Conservation (phyloP, 1,284 basidiomycete genomes). For the Rhodotorula sp. region DNA sequence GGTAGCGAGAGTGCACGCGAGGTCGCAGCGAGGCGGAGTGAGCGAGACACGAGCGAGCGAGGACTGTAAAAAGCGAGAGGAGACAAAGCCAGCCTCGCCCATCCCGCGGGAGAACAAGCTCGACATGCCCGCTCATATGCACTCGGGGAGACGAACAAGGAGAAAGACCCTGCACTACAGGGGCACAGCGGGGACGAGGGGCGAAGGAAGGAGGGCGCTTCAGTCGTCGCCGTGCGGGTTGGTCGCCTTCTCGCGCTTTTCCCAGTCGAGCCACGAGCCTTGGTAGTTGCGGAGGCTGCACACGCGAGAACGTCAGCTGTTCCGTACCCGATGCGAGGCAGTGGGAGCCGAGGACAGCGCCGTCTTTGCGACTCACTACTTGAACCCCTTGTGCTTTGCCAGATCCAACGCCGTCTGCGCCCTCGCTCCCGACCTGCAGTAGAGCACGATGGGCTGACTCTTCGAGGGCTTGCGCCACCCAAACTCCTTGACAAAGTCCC, state of each 20-base stretch:
- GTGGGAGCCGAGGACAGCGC: not conserved
- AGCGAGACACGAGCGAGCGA: not conserved
- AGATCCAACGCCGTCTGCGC: conserved; percentile 79
- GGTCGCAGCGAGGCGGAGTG: not conserved
- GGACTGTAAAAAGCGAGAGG: not conserved
- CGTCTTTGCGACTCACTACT: conserved; percentile 60
- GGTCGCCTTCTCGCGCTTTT: conserved; percentile 51
- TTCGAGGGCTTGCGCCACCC: conserved; percentile 63
- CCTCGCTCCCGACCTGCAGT: conserved; percentile 88
- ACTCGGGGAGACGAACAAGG: not conserved
- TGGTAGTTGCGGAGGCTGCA: conserved; percentile 76
- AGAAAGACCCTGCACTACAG: not conserved
- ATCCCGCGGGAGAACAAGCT: no score
- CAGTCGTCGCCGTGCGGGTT: conserved; percentile 27
- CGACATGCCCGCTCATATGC: not conserved
- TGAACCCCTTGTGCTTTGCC: conserved; percentile 78
- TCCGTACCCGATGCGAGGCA: not conserved
- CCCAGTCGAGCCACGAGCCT: conserved; percentile 93
- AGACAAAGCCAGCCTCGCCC: not conserved
- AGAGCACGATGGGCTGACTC: conserved; percentile 82
- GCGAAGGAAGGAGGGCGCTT: not conserved
- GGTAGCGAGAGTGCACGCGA: not conserved
- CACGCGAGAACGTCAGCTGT: not conserved
- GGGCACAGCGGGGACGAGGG: not conserved
- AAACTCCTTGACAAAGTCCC: conserved; percentile 74